These are phyloP conservation scores for Cynanchum wilfordii DNA, from an alignment of 257 asterid species.

Conservation along the genomic window DNA sequence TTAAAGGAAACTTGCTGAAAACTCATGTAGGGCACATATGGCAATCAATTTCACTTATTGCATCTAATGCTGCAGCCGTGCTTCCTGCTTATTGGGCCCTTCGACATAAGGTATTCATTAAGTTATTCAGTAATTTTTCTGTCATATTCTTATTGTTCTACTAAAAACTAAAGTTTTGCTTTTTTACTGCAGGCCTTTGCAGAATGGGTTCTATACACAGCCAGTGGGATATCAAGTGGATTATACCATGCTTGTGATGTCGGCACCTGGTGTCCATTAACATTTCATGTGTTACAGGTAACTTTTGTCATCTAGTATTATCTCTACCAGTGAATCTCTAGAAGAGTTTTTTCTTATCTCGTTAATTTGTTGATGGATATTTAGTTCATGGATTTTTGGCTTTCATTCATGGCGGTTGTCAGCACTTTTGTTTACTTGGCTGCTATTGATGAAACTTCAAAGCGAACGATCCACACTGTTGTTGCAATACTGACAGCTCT, in stretches of 20 bases:
- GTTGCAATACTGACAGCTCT: slow-evolving; percentile 88
- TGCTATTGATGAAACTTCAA: slow-evolving; percentile 62
- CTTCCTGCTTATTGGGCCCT: slow-evolving; percentile 97
- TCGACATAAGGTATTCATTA: slow-evolving; percentile 64
- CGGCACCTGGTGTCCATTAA: slow-evolving; percentile 87
- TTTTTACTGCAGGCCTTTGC: slow-evolving; percentile 67
- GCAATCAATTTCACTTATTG: slow-evolving; percentile 85
- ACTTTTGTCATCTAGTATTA: not conserved
- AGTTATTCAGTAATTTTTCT: slow-evolving; percentile 4
- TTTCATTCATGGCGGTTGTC: slow-evolving; percentile 96
- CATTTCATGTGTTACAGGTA: slow-evolving; percentile 85
- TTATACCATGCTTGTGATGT: slow-evolving; percentile 94
- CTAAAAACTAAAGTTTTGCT: slow-evolving; percentile 4
- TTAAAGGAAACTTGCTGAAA: slow-evolving; percentile 41
- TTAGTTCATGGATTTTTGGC: slow-evolving; percentile 98
- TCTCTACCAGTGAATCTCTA: not conserved
- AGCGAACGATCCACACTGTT: slow-evolving; percentile 83
- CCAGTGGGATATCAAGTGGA: slow-evolving; percentile 90
- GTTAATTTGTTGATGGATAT: not conserved
- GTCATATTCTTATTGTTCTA: not conserved
- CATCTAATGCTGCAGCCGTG: slow-evolving; percentile 90
- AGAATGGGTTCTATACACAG: slow-evolving; percentile 92
- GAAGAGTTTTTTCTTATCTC: not conserved
- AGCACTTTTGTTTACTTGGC: slow-evolving; percentile 83
- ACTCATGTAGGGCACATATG: slow-evolving; percentile 66